Evolutionary conservation across 1,284 basidiomycete species (phyloP).

Genomic region (Ustilago sp.): DNA sequence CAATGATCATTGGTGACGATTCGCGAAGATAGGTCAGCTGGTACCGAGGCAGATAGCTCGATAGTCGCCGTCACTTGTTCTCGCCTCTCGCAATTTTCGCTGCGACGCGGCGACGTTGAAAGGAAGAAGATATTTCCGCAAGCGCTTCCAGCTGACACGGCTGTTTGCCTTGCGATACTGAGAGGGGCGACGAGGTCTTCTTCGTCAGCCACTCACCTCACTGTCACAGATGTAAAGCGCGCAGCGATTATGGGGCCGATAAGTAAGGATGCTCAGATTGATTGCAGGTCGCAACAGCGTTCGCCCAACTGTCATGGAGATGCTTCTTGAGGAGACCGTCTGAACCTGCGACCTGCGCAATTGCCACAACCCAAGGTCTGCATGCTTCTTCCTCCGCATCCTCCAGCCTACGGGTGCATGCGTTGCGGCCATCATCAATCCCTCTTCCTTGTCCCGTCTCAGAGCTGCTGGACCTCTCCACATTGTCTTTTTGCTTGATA

Average conservation of each 20-base stretch:
- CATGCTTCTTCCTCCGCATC: not conserved
- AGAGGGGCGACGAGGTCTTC: no score
- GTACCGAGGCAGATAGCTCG: not conserved
- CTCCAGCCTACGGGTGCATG: not conserved
- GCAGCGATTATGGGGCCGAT: not conserved
- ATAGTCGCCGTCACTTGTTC: not conserved
- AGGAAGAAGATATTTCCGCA: not conserved
- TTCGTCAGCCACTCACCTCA: not conserved
- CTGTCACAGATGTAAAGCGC: not conserved
- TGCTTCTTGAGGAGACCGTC: not conserved
- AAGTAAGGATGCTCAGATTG: not conserved
- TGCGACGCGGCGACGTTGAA: not conserved
- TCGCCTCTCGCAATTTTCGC: not conserved
- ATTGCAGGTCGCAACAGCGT: slow-evolving; percentile 4
- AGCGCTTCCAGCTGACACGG: not conserved
- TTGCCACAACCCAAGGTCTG: slow-evolving; percentile 18
- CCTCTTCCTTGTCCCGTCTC: not conserved
- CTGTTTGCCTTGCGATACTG: not conserved
- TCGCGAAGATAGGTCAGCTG: not conserved
- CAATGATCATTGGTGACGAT: not conserved
- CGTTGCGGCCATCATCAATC: not conserved
- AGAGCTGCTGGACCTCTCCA: not conserved
- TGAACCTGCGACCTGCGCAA: slow-evolving; percentile 10
- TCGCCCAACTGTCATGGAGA: slow-evolving; percentile 6
- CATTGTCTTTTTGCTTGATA: not conserved